These are phyloP conservation scores for Staphylotrichum tortipilum DNA, from an alignment of 495 filamentous ascomycete species.

Conservation along the genomic window DNA sequence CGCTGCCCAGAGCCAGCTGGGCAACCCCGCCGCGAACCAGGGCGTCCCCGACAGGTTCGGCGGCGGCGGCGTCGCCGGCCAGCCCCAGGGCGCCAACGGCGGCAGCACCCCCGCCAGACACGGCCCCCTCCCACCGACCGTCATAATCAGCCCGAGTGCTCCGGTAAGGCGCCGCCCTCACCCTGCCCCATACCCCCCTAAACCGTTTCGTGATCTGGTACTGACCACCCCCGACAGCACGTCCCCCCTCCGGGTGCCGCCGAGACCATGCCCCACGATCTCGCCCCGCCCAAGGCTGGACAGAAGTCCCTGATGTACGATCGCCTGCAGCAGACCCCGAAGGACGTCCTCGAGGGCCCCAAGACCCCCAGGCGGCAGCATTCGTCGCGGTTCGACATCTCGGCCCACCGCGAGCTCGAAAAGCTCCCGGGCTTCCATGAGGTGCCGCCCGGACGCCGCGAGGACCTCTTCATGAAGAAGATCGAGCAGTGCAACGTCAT, in stretches of 20 bases:
- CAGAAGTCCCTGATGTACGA: constrained; percentile 86
- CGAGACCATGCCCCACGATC: constrained; percentile 97
- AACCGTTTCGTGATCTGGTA: neutral
- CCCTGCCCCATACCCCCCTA: no score
- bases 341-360: constrained; percentile 90
- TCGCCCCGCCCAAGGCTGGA: constrained; percentile 82
- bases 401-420: constrained; percentile 89
- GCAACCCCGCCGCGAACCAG: constrained; percentile 16
- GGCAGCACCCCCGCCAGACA: constrained; percentile 61
- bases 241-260: constrained; percentile 85
- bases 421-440: constrained; percentile 99
- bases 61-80: constrained; percentile 26
- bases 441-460: constrained; percentile 85
- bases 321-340: constrained; percentile 83
- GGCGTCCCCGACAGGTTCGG: constrained; percentile 39
- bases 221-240: constrained; percentile 53
- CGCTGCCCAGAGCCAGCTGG: constrained; percentile 32
- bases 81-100: constrained; percentile 44
- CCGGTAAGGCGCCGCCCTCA: constrained; percentile 80
- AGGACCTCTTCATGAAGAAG: constrained; percentile 99
- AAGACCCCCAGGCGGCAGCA: constrained; percentile 92
- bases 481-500: constrained; percentile 99
- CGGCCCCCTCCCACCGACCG: constrained; percentile 71
- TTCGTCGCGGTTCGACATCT: constrained; percentile 96
- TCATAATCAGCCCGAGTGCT: constrained; percentile 90